Percentiles rank a stretch among this genome's conserved stretches.
These are phyloP conservation scores for Candida ulmi DNA, from an alignment of 805 yeast species.

Conservation along the genomic window DNA sequence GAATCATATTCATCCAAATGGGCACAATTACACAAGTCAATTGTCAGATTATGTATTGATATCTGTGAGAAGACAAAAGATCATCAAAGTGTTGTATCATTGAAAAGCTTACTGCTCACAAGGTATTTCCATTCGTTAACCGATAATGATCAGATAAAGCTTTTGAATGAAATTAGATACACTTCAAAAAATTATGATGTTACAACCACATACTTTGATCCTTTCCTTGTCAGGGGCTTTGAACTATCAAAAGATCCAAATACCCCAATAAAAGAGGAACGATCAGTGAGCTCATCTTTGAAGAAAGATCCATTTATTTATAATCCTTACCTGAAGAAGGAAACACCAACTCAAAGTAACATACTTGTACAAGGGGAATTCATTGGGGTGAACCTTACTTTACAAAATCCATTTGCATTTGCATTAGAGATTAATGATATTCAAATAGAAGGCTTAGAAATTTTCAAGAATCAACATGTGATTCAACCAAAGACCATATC, in stretches of 20 bases:
- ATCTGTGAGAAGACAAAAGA: conserved; percentile 51
- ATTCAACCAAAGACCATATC: conserved; percentile 34
- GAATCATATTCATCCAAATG: conserved; percentile 37
- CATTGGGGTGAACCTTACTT: conserved; percentile 45
- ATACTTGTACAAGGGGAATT: conserved; percentile 57
- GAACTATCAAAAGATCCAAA: conserved; percentile 26
- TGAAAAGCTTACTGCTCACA: conserved; percentile 50
- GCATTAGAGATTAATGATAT: conserved; percentile 56
- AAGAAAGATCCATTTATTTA: conserved; percentile 39
- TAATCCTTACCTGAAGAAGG: conserved; percentile 45
- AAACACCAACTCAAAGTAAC: conserved; percentile 17
- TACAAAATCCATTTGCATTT: conserved; percentile 80
- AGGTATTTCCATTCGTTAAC: conserved; percentile 50
- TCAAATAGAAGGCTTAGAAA: conserved; percentile 29
- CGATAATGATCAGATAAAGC: conserved; percentile 48
- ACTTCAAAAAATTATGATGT: conserved; percentile 21
- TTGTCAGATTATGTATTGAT: conserved; percentile 44
- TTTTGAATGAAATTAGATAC: conserved; percentile 30
- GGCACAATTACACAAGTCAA: conserved; percentile 51
- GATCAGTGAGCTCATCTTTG: conserved; percentile 7
- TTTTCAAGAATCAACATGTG: conserved; percentile 24
- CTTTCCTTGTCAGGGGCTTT: conserved; percentile 51
- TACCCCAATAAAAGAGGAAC: conserved; percentile 16
- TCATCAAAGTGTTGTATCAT: conserved; percentile 34
- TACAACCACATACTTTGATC: conserved; percentile 63